Conservation (phyloP, 2,329 filamentous ascomycete genomes). For the Penicillium polonicum region DNA sequence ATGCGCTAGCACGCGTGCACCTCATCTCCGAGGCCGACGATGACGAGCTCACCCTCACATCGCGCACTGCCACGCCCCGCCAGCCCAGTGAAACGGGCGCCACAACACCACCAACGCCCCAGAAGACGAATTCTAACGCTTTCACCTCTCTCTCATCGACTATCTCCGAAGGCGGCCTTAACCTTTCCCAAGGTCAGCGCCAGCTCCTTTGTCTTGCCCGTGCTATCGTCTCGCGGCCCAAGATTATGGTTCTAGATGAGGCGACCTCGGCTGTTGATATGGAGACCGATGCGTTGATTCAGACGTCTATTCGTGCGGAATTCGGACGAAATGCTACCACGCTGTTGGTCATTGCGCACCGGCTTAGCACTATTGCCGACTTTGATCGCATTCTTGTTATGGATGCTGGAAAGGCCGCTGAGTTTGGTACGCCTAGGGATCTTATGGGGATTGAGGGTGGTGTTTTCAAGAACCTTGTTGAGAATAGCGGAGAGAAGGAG, state of each 20-base stretch:
- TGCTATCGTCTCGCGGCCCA: conserved; percentile 66
- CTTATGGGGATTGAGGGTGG: conserved; percentile 48
- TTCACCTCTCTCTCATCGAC: conserved; percentile 63
- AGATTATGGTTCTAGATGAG: conserved; percentile 79
- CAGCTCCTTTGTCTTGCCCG: conserved; percentile 35
- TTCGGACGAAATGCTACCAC: conserved; percentile 62
- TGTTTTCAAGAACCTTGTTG: conserved; percentile 26
- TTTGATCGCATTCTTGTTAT: conserved; percentile 74
- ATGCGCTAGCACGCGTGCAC: conserved; percentile 69
- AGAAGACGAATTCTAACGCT: conserved; percentile 61
- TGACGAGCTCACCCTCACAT: conserved; percentile 63
- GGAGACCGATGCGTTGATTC: conserved; percentile 71
- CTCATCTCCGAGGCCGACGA: conserved; percentile 55
- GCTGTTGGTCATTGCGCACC: conserved; percentile 72
- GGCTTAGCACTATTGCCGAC: conserved; percentile 73
- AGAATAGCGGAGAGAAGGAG: conserved; percentile 27
- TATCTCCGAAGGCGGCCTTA: conserved; percentile 71
- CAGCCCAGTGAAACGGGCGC: conserved; percentile 27
- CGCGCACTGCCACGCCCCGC: conserved; percentile 67
- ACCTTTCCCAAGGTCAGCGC: conserved; percentile 43
- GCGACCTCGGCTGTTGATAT: conserved; percentile 78
- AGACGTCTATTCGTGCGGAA: conserved; percentile 70
- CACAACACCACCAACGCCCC: conserved; percentile 24
- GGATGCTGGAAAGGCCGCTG: conserved; percentile 65
- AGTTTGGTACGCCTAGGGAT: conserved; percentile 65